Conservation (phyloP, 2,329 filamentous ascomycete genomes). For the Pleurostoma richardsiae region DNA sequence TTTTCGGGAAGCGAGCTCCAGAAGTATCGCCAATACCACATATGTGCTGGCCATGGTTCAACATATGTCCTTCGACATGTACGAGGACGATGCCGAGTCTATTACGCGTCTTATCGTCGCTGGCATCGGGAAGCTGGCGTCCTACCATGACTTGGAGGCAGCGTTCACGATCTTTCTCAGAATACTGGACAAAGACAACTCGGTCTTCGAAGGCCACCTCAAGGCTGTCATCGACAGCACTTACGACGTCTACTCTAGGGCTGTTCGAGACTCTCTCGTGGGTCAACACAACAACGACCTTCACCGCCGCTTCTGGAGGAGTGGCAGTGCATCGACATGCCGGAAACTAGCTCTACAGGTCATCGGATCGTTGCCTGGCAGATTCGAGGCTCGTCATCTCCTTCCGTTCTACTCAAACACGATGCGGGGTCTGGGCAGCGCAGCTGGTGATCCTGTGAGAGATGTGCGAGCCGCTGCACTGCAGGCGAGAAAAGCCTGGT, state of each 20-base stretch:
- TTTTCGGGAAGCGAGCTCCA: constrained; percentile 12
- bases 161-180: constrained; percentile 43
- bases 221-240: constrained; percentile 42
- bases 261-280: constrained; percentile 3
- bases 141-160: constrained; percentile 37
- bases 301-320: background rate
- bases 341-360: constrained; percentile 43
- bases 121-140: constrained; percentile 33
- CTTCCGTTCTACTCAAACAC: constrained; percentile 37
- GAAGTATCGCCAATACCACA: constrained; percentile 36
- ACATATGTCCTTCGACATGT: constrained; percentile 44
- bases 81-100: constrained; percentile 41
- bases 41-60: constrained; percentile 43
- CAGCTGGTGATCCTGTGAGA: constrained; percentile 48
- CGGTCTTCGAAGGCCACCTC: constrained; percentile 41
- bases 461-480: constrained; percentile 47
- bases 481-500: constrained; percentile 44
- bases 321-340: constrained; percentile 20
- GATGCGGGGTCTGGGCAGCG: constrained; percentile 39
- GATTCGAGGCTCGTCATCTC: constrained; percentile 42
- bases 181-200: constrained; percentile 40
- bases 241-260: constrained; percentile 26
- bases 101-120: constrained; percentile 46
- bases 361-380: constrained; percentile 38
- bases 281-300: background rate